A percentile compares a stretch with the other conserved stretches of the same genome.
Conservation (phyloP, 495 filamentous ascomycete species). For the Bacidia rubella region DNA sequence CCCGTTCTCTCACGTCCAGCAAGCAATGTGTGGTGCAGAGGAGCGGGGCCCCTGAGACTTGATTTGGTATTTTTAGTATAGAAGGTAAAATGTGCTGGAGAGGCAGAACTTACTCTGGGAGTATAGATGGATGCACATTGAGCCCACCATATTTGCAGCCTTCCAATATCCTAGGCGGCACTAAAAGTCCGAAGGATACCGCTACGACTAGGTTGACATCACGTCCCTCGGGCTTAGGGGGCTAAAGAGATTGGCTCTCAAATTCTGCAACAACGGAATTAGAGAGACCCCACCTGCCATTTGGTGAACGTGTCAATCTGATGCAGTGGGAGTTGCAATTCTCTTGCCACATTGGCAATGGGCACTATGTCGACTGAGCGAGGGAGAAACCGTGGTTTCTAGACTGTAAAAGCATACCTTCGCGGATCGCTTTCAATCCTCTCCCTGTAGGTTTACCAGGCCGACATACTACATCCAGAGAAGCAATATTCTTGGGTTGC, state of each 20-base stretch:
- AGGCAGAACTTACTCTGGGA: conserved; percentile 57
- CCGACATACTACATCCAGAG: conserved; percentile 78
- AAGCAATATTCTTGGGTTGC: conserved; percentile 46
- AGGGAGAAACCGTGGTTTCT: conserved; percentile 1
- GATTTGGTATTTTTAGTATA: conserved; percentile 1
- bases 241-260: conserved; percentile 27
- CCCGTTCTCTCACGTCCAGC: conserved; percentile 42
- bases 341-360: conserved; percentile 49
- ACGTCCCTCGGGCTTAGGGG: conserved; percentile 36
- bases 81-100: too few species aligned
- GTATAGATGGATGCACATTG: conserved; percentile 88
- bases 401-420: conserved; percentile 36
- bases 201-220: conserved; percentile 74
- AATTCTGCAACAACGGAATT: not conserved
- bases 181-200: conserved; percentile 89
- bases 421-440: conserved; percentile 51
- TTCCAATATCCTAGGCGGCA: conserved; percentile 62
- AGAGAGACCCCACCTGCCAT: conserved; percentile 49
- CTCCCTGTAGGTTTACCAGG: conserved; percentile 64
- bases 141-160: conserved; percentile 67
- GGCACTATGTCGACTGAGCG: conserved; percentile 42
- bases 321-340: conserved; percentile 54
- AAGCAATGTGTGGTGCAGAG: conserved; percentile 68
- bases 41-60: conserved; percentile 62
- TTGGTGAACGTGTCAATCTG: conserved; percentile 63